Evolutionary conservation across 345 rosid genomes (phyloP).

Genomic region (Camelina neglecta): DNA sequence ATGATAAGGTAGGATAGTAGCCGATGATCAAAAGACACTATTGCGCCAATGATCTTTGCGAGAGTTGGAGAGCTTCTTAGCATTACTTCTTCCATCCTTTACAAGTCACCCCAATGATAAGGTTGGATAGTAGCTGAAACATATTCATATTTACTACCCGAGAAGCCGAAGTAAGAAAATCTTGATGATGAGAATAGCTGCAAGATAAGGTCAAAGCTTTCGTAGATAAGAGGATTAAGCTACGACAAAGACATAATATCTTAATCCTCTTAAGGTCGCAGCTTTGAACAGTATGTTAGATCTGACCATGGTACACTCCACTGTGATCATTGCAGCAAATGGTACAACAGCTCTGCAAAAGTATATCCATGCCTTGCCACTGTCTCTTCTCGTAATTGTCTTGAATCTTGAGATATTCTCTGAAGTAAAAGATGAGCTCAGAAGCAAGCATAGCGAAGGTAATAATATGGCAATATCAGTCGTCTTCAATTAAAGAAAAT

Average conservation of each 20-base stretch:
- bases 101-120: too few relatives aligned
- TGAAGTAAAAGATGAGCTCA: not conserved
- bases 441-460: not conserved
- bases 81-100: too few relatives aligned
- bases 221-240: too few relatives aligned
- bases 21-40: too few relatives aligned
- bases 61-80: constrained; percentile 10
- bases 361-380: not conserved
- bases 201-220: too few relatives aligned
- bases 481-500: not conserved
- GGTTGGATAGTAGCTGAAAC: not conserved
- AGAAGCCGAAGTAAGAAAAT: constrained; percentile 32
- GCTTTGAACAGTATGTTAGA: constrained; percentile 46
- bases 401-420: not conserved
- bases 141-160: constrained; percentile 9
- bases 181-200: constrained; percentile 31
- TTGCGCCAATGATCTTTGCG: constrained; percentile 30
- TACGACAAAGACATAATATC: constrained; percentile 40
- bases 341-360: constrained; percentile 22
- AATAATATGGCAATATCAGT: not conserved
- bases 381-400: not conserved
- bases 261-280: constrained; percentile 44
- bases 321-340: constrained; percentile 42
- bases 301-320: constrained; percentile 38
- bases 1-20: too few relatives aligned